Percentiles rank a stretch among this genome's conserved stretches.
Evolutionary conservation across 768 basidiomycete genomes (phyloP).

Genomic region (Boletus pseudopeckii): DNA sequence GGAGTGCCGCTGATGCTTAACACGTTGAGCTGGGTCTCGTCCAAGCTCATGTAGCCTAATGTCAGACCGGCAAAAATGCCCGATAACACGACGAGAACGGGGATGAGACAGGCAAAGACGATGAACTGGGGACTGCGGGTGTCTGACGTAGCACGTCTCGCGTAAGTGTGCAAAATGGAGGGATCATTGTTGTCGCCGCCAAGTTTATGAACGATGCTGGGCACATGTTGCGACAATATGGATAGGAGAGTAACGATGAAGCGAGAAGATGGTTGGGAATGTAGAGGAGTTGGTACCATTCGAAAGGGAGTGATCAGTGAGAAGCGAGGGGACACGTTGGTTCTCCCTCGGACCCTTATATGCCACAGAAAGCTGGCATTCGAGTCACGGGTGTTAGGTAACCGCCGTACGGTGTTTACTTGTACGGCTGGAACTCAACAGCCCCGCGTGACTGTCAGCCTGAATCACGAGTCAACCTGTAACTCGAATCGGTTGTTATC

Average conservation of each 20-base stretch:
- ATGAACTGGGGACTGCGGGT: conserved; percentile 31
- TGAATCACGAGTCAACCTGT: background rate
- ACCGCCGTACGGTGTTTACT: background rate
- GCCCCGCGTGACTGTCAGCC: background rate
- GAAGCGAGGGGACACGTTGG: background rate
- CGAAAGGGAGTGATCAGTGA: conserved; percentile 19
- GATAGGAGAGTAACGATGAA: conserved; percentile 44
- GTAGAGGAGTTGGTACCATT: conserved; percentile 38
- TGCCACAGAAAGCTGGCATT: background rate
- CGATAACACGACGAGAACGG: conserved; percentile 76
- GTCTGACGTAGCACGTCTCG: conserved; percentile 29
- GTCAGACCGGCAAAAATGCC: conserved; percentile 91
- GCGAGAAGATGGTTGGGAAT: conserved; percentile 39
- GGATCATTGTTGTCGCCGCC: conserved; percentile 5
- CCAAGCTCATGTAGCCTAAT: conserved; percentile 88
- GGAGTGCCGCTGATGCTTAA: conserved; percentile 80
- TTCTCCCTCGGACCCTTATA: background rate
- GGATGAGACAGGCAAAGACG: conserved; percentile 61
- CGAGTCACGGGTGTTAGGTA: conserved; percentile 3
- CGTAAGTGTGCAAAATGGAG: conserved; percentile 24
- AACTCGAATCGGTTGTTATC: background rate
- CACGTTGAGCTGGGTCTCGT: conserved; percentile 89
- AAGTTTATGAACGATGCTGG: conserved; percentile 33
- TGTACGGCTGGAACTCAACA: background rate
- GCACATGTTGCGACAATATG: conserved; percentile 43